Percentiles rank a stretch among this genome's conserved stretches.
Evolutionary conservation across 1,284 basidiomycete species (phyloP).

Genomic region (Hemileia vastatrix): DNA sequence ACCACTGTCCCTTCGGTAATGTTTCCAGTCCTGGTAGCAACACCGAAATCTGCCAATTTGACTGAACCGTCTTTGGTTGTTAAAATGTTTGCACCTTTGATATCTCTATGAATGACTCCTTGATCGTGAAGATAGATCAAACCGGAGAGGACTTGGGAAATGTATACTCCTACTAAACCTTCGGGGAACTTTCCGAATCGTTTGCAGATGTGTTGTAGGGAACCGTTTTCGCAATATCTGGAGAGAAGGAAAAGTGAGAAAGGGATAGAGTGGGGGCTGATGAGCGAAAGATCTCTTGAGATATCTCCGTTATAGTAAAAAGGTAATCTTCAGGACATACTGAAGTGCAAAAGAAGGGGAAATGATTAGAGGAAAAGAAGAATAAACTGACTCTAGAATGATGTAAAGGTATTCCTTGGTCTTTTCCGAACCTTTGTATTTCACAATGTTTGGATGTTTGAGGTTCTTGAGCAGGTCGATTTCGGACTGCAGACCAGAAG

Average conservation of each 20-base stretch:
- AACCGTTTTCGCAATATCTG: conserved; percentile 40
- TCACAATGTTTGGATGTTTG: conserved; percentile 41
- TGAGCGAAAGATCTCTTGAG: no score
- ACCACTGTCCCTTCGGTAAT: conserved; percentile 37
- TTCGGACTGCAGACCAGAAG: conserved; percentile 26
- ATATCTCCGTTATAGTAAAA: no score
- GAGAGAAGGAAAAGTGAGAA: background rate
- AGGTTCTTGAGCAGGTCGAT: conserved; percentile 40
- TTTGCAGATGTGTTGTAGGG: conserved; percentile 38
- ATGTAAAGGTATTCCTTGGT: conserved; percentile 38
- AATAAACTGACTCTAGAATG: no score
- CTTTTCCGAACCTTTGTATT: conserved; percentile 40
- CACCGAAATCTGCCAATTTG: conserved; percentile 43
- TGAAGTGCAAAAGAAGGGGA: background rate
- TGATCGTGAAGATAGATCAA: conserved; percentile 41
- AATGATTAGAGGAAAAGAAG: background rate
- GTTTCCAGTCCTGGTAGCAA: conserved; percentile 37
- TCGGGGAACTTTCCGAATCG: conserved; percentile 40
- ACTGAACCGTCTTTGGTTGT: conserved; percentile 43
- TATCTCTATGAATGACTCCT: conserved; percentile 41
- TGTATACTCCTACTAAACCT: conserved; percentile 38
- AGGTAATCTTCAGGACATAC: no score
- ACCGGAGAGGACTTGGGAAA: conserved; percentile 36
- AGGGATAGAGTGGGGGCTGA: background rate
- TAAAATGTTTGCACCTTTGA: conserved; percentile 44